Evolutionary conservation across 2,329 filamentous ascomycete genomes (phyloP).

Genomic region (Monascus ruber): DNA sequence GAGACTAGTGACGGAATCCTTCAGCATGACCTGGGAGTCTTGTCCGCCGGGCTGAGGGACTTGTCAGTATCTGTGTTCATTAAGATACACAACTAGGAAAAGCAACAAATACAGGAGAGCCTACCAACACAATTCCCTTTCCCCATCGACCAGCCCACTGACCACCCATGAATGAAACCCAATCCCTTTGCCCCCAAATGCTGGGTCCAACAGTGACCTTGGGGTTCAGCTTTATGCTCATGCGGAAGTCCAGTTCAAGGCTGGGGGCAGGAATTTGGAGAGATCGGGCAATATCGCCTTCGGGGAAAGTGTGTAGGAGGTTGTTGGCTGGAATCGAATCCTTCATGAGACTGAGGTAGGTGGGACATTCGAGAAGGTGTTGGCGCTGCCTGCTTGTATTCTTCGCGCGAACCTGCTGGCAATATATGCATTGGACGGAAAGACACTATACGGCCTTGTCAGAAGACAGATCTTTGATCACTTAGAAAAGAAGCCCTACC

Average conservation of each 20-base stretch:
- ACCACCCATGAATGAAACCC: constrained; percentile 40
- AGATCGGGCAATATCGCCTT: constrained; percentile 38
- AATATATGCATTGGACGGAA: constrained; percentile 41
- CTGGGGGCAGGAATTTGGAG: constrained; percentile 36
- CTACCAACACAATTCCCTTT: constrained; percentile 39
- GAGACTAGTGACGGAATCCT: constrained; percentile 36
- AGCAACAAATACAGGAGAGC: constrained; percentile 6
- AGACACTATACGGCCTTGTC: constrained; percentile 24
- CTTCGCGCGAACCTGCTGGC: constrained; percentile 39
- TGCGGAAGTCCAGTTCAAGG: constrained; percentile 42
- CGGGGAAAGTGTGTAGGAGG: constrained; percentile 39
- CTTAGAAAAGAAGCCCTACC: constrained; percentile 12
- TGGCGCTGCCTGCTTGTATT: constrained; percentile 41
- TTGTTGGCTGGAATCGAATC: constrained; percentile 42
- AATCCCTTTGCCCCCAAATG: constrained; percentile 40
- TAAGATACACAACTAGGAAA: neutral
- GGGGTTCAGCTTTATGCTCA: constrained; percentile 42
- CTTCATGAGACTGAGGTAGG: constrained; percentile 42
- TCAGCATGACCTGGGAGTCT: constrained; percentile 39
- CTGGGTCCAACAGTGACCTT: constrained; percentile 36
- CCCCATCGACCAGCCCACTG: constrained; percentile 44
- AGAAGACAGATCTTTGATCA: constrained; percentile 2
- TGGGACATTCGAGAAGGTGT: constrained; percentile 38
- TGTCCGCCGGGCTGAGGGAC: constrained; percentile 35
- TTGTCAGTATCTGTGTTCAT: constrained; percentile 5